Base-by-base conservation (phyloP, 371 early-diverging fungal genomes). In the Fennellomyces sp. region DNA sequence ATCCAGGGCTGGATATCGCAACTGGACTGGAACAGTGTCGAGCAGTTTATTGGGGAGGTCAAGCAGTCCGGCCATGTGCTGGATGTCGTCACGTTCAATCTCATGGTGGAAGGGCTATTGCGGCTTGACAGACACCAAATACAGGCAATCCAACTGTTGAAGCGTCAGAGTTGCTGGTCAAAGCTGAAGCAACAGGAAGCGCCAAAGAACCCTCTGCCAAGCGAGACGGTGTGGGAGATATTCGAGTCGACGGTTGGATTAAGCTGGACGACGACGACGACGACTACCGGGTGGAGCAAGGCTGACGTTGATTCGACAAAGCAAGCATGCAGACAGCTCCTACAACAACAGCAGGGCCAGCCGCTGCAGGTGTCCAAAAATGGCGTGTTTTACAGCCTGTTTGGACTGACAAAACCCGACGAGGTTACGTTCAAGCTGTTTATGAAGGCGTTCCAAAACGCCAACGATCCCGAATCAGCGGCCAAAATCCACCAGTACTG, bases 31-130 rank as follows among this genome's bases (percentile, higher is more conserved):
- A 26, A 15, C 3, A 25, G 48, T 12, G 64, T 75, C 5, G 70
- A 75, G 28, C 55, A 39, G 1, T 73, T 75, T 52, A 58, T 78
- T 1, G 15, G 54, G 27, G 52, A 38, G 0, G 23, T 58, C 19
- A 50, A 57, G 2, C 17, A 33, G 12, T 28, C 56, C 21, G 28
- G 30, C n/a, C 33, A 54, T 19, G 19, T n/a, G 7, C 25, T 66
- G 13, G 74, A 76, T 50, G 63, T 60, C 1, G 68, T 71, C 1
- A 66, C 78, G 5, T 78, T 73, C 50, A 78, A 78, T 52, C 26
- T 78, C 0, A 31, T 78, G 15, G 56, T 78, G 2, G 73, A 73
- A 55, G 73, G 69, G 5, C 68, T 78, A 47, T 55, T 78, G 21
- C 73, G 64, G 1, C 55, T 78, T 2, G 65, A 75, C 41, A 41